Percentiles rank a stretch among this genome's conserved stretches.
Evolutionary conservation across 2,329 filamentous ascomycete species (phyloP).

Genomic region (Fusarium dlaminii): DNA sequence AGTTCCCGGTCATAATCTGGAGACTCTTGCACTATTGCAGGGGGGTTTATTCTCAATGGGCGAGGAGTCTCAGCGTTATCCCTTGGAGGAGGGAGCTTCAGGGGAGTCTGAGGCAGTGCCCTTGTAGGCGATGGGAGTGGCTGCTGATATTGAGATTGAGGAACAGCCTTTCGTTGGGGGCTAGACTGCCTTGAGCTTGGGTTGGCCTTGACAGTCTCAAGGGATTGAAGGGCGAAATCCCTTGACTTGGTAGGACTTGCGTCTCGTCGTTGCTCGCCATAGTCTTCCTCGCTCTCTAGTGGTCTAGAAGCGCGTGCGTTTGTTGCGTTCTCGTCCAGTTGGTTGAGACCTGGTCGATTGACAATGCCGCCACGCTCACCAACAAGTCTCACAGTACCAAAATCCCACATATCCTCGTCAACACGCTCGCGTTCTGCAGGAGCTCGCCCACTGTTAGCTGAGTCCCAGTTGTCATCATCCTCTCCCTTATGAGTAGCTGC

Average conservation of each 20-base stretch:
- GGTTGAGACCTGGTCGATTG: constrained; percentile 67
- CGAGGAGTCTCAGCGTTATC: constrained; percentile 58
- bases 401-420: constrained; percentile 96
- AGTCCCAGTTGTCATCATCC: constrained; percentile 68
- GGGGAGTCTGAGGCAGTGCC: constrained; percentile 60
- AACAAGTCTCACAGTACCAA: constrained; percentile 91
- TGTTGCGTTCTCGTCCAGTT: constrained; percentile 82
- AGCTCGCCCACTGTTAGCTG: constrained; percentile 61
- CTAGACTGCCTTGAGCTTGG: constrained; percentile 65
- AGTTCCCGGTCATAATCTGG: constrained; percentile 69
- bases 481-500: constrained; percentile 79
- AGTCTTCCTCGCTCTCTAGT: constrained; percentile 59
- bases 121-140: constrained; percentile 62
- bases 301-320: constrained; percentile 74
- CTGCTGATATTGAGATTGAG: constrained; percentile 36
- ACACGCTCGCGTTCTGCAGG: constrained; percentile 64
- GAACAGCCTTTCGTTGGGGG: constrained; percentile 67
- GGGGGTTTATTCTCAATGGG: constrained; percentile 58
- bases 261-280: constrained; percentile 62
- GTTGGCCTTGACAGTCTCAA: constrained; percentile 66
- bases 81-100: constrained; percentile 41
- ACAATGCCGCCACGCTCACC: constrained; percentile 69
- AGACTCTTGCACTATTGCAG: constrained; percentile 59
- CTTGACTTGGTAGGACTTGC: constrained; percentile 62
- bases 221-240: constrained; percentile 55